Conservation (phyloP, 441 rosid species). For the Erodium trifolium region DNA sequence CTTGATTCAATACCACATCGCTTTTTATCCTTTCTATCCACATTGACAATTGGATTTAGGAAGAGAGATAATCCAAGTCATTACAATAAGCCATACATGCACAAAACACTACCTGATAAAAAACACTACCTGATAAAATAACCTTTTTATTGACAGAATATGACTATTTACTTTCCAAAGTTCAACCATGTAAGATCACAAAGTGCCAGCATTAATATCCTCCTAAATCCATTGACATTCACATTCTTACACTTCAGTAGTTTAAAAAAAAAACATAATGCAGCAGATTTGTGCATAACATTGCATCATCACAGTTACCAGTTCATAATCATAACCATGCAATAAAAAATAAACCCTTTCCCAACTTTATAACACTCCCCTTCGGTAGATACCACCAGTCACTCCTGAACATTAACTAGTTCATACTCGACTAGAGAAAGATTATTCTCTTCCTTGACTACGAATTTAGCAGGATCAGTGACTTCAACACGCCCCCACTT, state of each 20-base stretch:
- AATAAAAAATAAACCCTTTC: background rate
- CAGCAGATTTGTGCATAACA: slow-evolving; percentile 1
- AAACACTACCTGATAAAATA: too few species aligned
- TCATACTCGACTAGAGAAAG: background rate
- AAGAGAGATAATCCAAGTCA: too few species aligned
- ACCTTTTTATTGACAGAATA: background rate
- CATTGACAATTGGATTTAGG: too few species aligned
- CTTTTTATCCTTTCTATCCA: too few species aligned
- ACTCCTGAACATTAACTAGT: slow-evolving; percentile 7
- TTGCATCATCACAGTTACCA: background rate
- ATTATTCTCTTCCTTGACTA: slow-evolving; percentile 1
- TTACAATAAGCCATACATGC: too few species aligned
- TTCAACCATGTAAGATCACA: background rate
- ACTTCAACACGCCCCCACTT: too few species aligned
- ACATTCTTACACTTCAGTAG: background rate
- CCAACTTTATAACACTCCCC: background rate
- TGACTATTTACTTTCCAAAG: background rate
- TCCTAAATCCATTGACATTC: background rate
- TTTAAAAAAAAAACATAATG: background rate
- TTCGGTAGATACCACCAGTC: background rate
- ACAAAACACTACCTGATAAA: too few species aligned
- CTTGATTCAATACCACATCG: too few species aligned
- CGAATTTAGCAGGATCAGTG: background rate
- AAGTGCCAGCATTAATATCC: background rate
- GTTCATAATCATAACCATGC: slow-evolving; percentile 3